These are phyloP conservation scores for Starmerella powellii DNA, from an alignment of 805 yeast species.

Conservation along the genomic window DNA sequence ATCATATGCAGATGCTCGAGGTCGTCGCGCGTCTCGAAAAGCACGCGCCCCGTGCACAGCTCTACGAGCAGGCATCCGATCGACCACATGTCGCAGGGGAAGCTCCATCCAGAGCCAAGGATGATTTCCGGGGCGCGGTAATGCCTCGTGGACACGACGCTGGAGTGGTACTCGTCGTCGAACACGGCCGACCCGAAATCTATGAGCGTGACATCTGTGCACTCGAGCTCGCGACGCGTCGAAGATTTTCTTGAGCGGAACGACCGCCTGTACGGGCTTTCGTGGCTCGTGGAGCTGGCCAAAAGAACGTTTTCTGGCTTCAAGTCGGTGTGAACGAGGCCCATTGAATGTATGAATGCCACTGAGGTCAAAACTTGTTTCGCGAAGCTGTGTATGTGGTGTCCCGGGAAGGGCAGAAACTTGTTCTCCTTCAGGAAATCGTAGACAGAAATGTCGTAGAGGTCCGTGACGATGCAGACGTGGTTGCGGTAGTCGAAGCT, in stretches of 20 bases:
- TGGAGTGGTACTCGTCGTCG: constrained; percentile 84
- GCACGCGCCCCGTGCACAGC: constrained; percentile 82
- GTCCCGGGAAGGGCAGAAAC: constrained; percentile 84
- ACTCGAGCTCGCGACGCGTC: constrained; percentile 40
- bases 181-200: constrained; percentile 98
- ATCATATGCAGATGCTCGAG: constrained; percentile 90
- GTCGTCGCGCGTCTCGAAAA: constrained; percentile 91
- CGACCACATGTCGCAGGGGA: constrained; percentile 95
- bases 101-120: constrained; percentile 91
- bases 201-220: constrained; percentile 76
- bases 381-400: constrained; percentile 80
- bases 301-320: constrained; percentile 90
- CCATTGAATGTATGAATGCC: constrained; percentile 78
- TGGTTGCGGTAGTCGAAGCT: constrained; percentile 90
- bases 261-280: constrained; percentile 13
- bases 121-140: constrained; percentile 96
- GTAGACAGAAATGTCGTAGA: constrained; percentile 71
- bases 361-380: constrained; percentile 76
- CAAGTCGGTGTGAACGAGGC: constrained; percentile 85
- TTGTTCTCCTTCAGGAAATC: constrained; percentile 80
- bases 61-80: constrained; percentile 89
- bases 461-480: constrained; percentile 84
- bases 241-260: constrained; percentile 5
- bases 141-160: constrained; percentile 87
- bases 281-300: constrained; percentile 17